Conservation (phyloP, 768 basidiomycete species). For the Mycena kentingensis region DNA sequence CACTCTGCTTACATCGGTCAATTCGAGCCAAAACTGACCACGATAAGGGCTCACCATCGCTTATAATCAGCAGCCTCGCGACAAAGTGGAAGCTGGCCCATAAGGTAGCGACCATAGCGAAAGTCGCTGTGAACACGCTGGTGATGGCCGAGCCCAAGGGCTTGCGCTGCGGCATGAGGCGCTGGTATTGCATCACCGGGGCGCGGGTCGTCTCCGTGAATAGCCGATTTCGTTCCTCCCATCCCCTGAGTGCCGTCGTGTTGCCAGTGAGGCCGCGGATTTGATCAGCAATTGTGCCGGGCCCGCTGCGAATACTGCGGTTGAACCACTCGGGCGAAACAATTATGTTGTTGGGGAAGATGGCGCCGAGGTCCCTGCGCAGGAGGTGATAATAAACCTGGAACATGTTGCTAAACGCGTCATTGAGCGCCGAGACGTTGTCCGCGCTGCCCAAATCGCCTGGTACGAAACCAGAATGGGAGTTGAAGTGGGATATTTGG, state of each 20-base stretch:
- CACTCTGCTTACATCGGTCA: too few species aligned
- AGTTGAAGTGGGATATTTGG: not conserved
- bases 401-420: not conserved
- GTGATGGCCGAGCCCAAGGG: slow-evolving; percentile 9
- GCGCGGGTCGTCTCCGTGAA: not conserved
- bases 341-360: slow-evolving; percentile 3
- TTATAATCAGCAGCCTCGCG: too few species aligned
- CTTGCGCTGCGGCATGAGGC: not conserved
- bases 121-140: slow-evolving; percentile 9
- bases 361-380: not conserved
- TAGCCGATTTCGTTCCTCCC: not conserved
- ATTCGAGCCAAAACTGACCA: too few species aligned
- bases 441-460: not conserved
- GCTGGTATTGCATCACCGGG: slow-evolving; percentile 7
- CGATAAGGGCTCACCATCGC: too few species aligned
- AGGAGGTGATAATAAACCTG: slow-evolving; percentile 3
- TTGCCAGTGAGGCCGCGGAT: not conserved
- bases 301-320: not conserved
- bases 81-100: slow-evolving; percentile 10
- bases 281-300: not conserved
- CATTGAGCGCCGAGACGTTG: too few species aligned
- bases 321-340: not conserved
- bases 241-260: not conserved
- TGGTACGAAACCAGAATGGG: not conserved
- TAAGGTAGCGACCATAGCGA: slow-evolving; percentile 1